Conservation (phyloP, 2,329 filamentous ascomycete genomes). For the Podosphaera xanthii region DNA sequence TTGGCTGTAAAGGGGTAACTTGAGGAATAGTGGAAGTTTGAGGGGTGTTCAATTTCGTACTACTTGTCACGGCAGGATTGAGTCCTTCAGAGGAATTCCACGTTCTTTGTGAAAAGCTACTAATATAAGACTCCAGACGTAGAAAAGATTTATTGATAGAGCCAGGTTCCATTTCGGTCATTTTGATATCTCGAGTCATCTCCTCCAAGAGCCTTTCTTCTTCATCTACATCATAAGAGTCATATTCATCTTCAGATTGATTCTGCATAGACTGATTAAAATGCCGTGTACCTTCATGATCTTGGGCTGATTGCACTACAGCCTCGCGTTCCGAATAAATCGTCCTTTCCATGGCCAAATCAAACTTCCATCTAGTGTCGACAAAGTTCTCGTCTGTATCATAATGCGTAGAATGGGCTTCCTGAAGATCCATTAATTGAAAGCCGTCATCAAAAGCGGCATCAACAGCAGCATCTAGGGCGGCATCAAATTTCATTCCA, state of each 20-base stretch:
- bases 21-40: slow-evolving; percentile 22
- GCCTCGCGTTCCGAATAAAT: slow-evolving; percentile 51
- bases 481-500: slow-evolving; percentile 81
- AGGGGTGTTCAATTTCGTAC: slow-evolving; percentile 46
- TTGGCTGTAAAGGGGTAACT: slow-evolving; percentile 9
- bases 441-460: slow-evolving; percentile 86
- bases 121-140: slow-evolving; percentile 31
- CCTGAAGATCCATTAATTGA: slow-evolving; percentile 37
- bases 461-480: slow-evolving; percentile 83
- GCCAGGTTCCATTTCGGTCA: slow-evolving; percentile 64
- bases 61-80: slow-evolving; percentile 45
- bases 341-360: slow-evolving; percentile 53
- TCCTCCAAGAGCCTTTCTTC: slow-evolving; percentile 62
- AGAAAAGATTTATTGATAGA: slow-evolving; percentile 42
- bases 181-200: slow-evolving; percentile 61
- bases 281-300: slow-evolving; percentile 29
- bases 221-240: slow-evolving; percentile 33
- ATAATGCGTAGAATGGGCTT: slow-evolving; percentile 12
- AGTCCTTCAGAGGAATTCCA: slow-evolving; percentile 63
- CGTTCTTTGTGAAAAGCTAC: slow-evolving; percentile 50
- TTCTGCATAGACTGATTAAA: slow-evolving; percentile 7
- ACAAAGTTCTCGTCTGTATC: slow-evolving; percentile 25
- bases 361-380: slow-evolving; percentile 41
- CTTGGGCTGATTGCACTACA: slow-evolving; percentile 34
- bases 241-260: slow-evolving; percentile 35